phyloP scores from a whole-genome alignment of 2,329 filamentous ascomycete species.

The Colletotrichum neosansevieriae region DNA sequence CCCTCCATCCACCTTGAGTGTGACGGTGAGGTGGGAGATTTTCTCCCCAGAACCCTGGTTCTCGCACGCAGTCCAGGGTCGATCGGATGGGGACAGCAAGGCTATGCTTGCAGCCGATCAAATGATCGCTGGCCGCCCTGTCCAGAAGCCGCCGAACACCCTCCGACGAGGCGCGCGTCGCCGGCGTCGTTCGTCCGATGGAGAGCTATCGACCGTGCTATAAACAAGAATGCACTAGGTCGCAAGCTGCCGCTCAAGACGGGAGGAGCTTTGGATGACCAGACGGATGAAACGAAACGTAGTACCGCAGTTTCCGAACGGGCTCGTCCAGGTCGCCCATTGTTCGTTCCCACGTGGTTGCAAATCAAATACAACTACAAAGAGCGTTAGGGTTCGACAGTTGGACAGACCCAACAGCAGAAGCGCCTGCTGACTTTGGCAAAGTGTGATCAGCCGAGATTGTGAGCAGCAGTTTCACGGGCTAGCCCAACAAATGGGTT shows the following conservation, averaged over 20 bases:
- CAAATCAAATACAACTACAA: constrained; percentile 14
- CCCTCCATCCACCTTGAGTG: constrained; percentile 26
- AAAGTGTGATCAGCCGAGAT: constrained; percentile 17
- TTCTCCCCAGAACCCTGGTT: constrained; percentile 35
- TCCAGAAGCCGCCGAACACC: constrained; percentile 10
- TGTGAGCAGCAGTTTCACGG: constrained; percentile 25
- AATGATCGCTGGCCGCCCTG: constrained; percentile 23
- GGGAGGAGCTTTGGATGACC: neutral
- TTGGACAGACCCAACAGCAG: constrained; percentile 9
- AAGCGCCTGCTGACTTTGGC: neutral
- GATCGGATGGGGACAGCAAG: constrained; percentile 17
- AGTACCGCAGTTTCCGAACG: neutral
- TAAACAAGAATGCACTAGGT: constrained; percentile 9
- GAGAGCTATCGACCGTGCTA: neutral
- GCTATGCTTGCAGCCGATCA: constrained; percentile 39
- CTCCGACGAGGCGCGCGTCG: constrained; percentile 1
- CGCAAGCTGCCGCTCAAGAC: neutral
- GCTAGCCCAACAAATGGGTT: constrained; percentile 26
- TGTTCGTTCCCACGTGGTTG: constrained; percentile 28
- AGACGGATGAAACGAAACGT: constrained; percentile 1
- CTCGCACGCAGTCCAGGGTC: constrained; percentile 13
- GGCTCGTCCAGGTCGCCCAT: neutral
- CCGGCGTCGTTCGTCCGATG: constrained; percentile 10
- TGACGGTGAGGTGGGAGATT: constrained; percentile 30
- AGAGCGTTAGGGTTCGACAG: constrained; percentile 3